A percentile compares a stretch with the other conserved stretches of the same genome.
Evolutionary conservation across 345 rosid genomes (phyloP).

Genomic region (Citrus australasica): DNA sequence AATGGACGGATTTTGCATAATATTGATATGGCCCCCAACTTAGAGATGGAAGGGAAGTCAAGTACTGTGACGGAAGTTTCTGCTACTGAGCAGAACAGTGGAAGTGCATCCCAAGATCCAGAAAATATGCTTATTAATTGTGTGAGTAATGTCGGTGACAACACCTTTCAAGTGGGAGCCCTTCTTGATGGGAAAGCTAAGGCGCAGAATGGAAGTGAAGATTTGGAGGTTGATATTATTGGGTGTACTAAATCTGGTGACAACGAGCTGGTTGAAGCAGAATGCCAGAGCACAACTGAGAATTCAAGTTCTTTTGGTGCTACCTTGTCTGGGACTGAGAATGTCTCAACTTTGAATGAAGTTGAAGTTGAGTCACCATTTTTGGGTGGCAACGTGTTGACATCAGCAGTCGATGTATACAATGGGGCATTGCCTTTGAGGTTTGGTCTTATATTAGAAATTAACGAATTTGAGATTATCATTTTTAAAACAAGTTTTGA

Average conservation of each 20-base stretch:
- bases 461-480: neutral
- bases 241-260: conserved; percentile 22
- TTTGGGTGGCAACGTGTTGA: conserved; percentile 20
- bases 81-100: conserved; percentile 21
- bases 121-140: conserved; percentile 35
- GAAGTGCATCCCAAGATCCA: conserved; percentile 14
- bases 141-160: conserved; percentile 40
- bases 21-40: conserved; percentile 33
- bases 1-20: neutral
- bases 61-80: conserved; percentile 21
- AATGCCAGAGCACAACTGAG: conserved; percentile 51
- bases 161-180: conserved; percentile 24
- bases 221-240: conserved; percentile 54
- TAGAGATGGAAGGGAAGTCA: conserved; percentile 34
- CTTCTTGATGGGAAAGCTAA: conserved; percentile 13
- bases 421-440: conserved; percentile 34
- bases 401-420: conserved; percentile 20
- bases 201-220: conserved; percentile 14
- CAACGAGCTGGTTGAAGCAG: conserved; percentile 17
- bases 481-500: neutral
- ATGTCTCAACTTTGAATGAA: conserved; percentile 39
- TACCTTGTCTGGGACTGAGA: conserved; percentile 43
- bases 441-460: conserved; percentile 24
- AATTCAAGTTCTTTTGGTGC: conserved; percentile 77
- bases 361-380: conserved; percentile 66